Evolutionary conservation across 106 monocot species (phyloP).

Genomic region (Chionographis japonica): DNA sequence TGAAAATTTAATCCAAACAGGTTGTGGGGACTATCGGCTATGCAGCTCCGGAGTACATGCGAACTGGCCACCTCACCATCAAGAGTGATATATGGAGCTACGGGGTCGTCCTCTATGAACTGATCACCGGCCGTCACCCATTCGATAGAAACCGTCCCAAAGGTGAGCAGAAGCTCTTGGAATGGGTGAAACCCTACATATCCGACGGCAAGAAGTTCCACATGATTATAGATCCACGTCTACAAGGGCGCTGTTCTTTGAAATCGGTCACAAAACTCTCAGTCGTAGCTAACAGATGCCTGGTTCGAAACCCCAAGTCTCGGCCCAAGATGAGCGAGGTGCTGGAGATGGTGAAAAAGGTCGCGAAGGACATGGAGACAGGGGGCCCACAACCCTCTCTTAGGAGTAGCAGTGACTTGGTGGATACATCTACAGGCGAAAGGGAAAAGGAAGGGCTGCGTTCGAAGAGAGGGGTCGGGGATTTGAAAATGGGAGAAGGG

Average conservation of each 20-base stretch:
- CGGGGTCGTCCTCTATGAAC: constrained; percentile 30
- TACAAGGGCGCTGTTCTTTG: constrained; percentile 13
- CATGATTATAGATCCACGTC: constrained; percentile 25
- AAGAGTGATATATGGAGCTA: constrained; percentile 41
- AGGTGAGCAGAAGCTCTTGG: constrained; percentile 33
- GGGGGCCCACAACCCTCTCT: constrained; percentile 13
- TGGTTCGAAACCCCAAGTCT: constrained; percentile 17
- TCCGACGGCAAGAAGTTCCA: constrained; percentile 22
- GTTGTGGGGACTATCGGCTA: constrained; percentile 36
- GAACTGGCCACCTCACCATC: constrained; percentile 21
- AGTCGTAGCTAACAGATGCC: constrained; percentile 24
- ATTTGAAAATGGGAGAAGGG: constrained; percentile 3
- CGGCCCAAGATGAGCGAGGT: constrained; percentile 41
- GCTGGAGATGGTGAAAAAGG: constrained; percentile 11
- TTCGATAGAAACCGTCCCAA: constrained; percentile 26
- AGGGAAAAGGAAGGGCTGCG: neutral
- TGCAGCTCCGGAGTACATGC: constrained; percentile 33
- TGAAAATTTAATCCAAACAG: constrained; percentile 3
- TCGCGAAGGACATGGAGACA: constrained; percentile 5
- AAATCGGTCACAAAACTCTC: constrained; percentile 21
- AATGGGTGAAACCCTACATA: constrained; percentile 32
- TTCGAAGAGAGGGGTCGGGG: neutral
- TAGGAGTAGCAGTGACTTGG: neutral
- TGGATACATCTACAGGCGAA: neutral
- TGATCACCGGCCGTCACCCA: constrained; percentile 28